phyloP scores from a whole-genome alignment of 2,329 filamentous ascomycete species.

The Colletotrichum agaves region DNA sequence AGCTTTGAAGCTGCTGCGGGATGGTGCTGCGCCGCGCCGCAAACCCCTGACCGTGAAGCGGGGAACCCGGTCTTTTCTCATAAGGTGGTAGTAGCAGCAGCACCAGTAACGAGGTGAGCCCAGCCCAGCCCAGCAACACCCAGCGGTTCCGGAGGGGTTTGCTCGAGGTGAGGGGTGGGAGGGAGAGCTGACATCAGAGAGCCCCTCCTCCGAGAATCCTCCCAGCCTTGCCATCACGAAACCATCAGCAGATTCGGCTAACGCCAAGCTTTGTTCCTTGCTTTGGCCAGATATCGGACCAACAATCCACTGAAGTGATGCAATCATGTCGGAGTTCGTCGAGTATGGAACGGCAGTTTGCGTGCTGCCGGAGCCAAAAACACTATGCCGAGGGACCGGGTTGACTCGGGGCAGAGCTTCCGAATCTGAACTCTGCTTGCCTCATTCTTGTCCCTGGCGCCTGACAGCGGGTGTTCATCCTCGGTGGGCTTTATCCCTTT shows the following conservation, averaged over 20 bases:
- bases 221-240: constrained; percentile 28
- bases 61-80: constrained; percentile 31
- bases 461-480: not conserved
- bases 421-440: constrained; percentile 8
- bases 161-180: not conserved
- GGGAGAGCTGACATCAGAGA: constrained; percentile 22
- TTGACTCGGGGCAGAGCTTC: not conserved
- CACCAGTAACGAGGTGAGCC: not conserved
- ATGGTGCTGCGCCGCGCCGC: constrained; percentile 19
- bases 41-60: constrained; percentile 25
- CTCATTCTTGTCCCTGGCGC: constrained; percentile 18
- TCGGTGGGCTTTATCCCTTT: not conserved
- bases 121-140: constrained; percentile 23
- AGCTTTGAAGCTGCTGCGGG: constrained; percentile 5
- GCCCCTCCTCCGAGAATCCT: not conserved
- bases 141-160: constrained; percentile 16
- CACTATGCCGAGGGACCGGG: constrained; percentile 3
- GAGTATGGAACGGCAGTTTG: not conserved
- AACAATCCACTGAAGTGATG: constrained; percentile 7
- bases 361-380: not conserved
- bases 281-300: not conserved
- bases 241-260: constrained; percentile 22
- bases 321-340: constrained; percentile 17
- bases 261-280: not conserved
- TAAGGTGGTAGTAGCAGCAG: not conserved